These are phyloP conservation scores for Cardamine chenopodiifolia DNA, from an alignment of 345 rosid species.

Conservation along the genomic window DNA sequence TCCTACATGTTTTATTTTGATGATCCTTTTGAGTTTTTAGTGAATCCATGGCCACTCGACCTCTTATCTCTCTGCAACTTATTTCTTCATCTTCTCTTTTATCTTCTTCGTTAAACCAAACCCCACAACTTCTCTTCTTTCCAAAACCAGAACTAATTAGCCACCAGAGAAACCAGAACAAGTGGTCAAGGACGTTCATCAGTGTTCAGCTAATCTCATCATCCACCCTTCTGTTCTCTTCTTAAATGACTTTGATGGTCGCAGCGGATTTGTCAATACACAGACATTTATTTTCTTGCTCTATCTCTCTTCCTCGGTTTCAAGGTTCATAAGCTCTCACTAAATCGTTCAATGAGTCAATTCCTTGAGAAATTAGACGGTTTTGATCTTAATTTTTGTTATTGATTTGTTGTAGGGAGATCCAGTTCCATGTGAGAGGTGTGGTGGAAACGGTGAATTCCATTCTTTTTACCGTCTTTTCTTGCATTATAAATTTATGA, in stretches of 20 bases:
- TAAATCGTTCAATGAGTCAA: neutral
- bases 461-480: neutral
- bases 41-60: slow-evolving; percentile 63
- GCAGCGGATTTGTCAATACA: slow-evolving; percentile 56
- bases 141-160: neutral
- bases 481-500: neutral
- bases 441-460: slow-evolving; percentile 81
- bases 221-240: slow-evolving; percentile 59
- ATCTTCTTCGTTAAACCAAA: slow-evolving; percentile 33
- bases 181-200: slow-evolving; percentile 37
- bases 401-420: slow-evolving; percentile 66
- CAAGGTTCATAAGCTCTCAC: slow-evolving; percentile 49
- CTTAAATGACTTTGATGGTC: slow-evolving; percentile 54
- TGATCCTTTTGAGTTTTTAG: too few species aligned
- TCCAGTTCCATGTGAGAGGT: slow-evolving; percentile 87
- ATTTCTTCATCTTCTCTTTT: slow-evolving; percentile 34
- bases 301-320: slow-evolving; percentile 83
- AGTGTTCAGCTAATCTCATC: slow-evolving; percentile 45
- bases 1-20: too few species aligned
- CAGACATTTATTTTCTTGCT: slow-evolving; percentile 70
- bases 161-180: slow-evolving; percentile 32
- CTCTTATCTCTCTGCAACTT: slow-evolving; percentile 30
- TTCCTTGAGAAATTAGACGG: neutral
- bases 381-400: neutral
- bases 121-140: slow-evolving; percentile 31